Base-by-base conservation (phyloP, 2,329 filamentous ascomycete genomes). In the Monilinia fructigena region DNA sequence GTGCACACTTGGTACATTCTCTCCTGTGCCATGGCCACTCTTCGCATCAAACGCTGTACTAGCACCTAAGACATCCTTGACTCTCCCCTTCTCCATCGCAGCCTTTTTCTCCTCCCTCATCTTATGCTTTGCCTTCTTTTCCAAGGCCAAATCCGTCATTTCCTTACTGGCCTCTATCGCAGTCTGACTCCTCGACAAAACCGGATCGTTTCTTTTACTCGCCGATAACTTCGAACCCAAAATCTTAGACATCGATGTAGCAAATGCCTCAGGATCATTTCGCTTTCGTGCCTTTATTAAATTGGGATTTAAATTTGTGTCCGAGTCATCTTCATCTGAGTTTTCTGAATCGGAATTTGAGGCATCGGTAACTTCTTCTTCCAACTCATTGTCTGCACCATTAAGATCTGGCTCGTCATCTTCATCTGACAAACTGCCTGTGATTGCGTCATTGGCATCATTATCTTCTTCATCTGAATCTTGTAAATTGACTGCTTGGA, bases 191-290 rank as follows among this genome's bases (percentile, higher is more conserved):
- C 95, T 89, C 7, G 93, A 89, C 4, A 99, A 84, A n/a, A 99
- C 91, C 0, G 95, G 95, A 76, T 99, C 95, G 65, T 88, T 84
- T 31, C 93, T 90, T 76, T 92, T 92, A 42, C 90, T 85, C 10
- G 86, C 87, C 1, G 93, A 89, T 12, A 98, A 83, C 79, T 98
- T 98, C 60, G 92, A 94, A 66, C 88, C 88, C 55, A 99, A 84
- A 76, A 99, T 97, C 78, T 95, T 96, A 72, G 91, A 90, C 74
- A 99, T 92, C 61, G 93, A 97, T 1, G 89, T 96, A 31, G 94
- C 92, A 78, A 99, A 98, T 63, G 92, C 93, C 70, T 85, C 82
- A 3, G 95, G 93, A 78, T 99, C 94, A 79, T 97, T 96, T 75
- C 93, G 89, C 80, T 98, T 98, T 18, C 88, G 87, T 74, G 87